Percentiles rank a stretch among this genome's conserved stretches.
Conservation (phyloP, 2,329 filamentous ascomycete genomes). For the Beauveria scarabaeidicola region DNA sequence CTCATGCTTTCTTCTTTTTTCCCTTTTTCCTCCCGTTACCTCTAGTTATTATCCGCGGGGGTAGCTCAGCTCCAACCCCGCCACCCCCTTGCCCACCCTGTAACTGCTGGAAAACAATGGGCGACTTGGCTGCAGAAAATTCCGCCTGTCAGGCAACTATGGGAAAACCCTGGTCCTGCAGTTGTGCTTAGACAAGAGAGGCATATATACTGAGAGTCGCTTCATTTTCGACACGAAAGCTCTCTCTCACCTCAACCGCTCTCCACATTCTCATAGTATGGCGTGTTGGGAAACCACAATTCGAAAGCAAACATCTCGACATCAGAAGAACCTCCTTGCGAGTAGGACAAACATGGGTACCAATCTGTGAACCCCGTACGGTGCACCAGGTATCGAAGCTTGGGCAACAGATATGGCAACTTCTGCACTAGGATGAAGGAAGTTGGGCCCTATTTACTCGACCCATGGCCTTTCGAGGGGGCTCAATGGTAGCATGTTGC, state of each 20-base stretch:
- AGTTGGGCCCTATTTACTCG: not conserved
- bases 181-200: not conserved
- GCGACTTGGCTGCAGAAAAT: not conserved
- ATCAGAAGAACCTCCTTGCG: not conserved
- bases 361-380: not conserved
- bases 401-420: not conserved
- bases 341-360: not conserved
- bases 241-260: not conserved
- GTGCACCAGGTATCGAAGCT: not conserved
- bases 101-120: not conserved
- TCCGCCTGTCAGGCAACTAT: not conserved
- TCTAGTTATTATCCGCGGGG: not conserved
- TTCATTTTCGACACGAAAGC: not conserved
- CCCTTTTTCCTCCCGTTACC: not conserved
- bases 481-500: slow-evolving; percentile 4
- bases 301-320: not conserved
- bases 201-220: not conserved
- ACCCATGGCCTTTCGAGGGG: not conserved
- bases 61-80: not conserved
- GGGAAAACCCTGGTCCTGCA: not conserved
- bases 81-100: not conserved
- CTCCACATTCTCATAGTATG: not conserved
- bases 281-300: not conserved
- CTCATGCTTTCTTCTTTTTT: not conserved
- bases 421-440: not conserved